phyloP scores from a whole-genome alignment of 1,284 basidiomycete species.

The Malassezia nana region DNA sequence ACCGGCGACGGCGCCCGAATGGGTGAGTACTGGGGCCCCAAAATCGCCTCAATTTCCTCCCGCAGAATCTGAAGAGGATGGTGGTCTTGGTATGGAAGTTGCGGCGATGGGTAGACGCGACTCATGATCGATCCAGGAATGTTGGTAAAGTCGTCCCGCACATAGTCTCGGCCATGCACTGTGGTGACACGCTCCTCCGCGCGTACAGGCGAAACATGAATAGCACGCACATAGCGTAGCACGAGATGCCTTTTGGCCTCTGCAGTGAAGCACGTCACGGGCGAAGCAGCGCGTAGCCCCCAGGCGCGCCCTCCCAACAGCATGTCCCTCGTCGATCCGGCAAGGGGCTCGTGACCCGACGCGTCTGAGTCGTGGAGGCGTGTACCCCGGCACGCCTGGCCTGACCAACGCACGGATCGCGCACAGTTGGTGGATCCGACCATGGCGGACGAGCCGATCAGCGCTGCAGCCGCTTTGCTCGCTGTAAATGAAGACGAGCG shows the following conservation, averaged over 20 bases:
- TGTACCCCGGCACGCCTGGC: neutral
- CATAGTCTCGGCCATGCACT: slow-evolving; percentile 50
- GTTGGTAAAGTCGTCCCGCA: slow-evolving; percentile 71
- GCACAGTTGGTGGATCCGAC: neutral
- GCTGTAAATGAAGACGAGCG: neutral
- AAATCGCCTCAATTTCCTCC: slow-evolving; percentile 71
- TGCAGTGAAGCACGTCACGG: neutral
- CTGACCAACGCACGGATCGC: neutral
- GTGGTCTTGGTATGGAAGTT: slow-evolving; percentile 62
- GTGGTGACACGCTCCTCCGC: neutral
- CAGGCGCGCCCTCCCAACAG: neutral
- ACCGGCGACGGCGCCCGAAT: slow-evolving; percentile 66
- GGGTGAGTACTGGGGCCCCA: slow-evolving; percentile 50
- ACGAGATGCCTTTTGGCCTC: no score
- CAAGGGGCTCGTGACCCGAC: neutral
- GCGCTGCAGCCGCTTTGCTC: neutral
- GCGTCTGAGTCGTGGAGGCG: neutral
- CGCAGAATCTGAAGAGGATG: slow-evolving; percentile 85
- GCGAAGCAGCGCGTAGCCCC: neutral
- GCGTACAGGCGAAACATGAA: neutral
- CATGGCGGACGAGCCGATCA: slow-evolving; percentile 15
- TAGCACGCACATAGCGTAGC: neutral
- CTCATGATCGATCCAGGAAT: slow-evolving; percentile 71
- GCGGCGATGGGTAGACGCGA: slow-evolving; percentile 57
- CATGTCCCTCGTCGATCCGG: neutral